Evolutionary conservation across 2,329 filamentous ascomycete species (phyloP).

Genomic region (Ophiocordyceps robertsii): DNA sequence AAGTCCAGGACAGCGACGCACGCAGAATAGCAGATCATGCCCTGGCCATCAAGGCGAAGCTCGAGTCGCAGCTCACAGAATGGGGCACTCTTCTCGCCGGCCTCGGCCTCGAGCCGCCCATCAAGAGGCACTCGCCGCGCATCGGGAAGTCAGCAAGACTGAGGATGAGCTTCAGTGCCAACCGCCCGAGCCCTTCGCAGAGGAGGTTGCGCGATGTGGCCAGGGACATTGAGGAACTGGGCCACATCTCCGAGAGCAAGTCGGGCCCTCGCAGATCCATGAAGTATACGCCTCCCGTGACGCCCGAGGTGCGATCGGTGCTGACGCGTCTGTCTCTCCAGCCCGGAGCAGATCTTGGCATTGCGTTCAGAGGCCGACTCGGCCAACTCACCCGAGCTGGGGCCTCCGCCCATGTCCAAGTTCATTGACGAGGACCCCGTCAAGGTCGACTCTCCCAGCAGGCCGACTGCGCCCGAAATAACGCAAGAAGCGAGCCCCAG

Average conservation of each 20-base stretch:
- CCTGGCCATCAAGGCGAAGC: conserved; percentile 52
- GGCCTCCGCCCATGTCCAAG: conserved; percentile 45
- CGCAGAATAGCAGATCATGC: conserved; percentile 52
- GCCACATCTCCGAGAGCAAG: conserved; percentile 55
- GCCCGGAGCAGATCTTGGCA: conserved; percentile 50
- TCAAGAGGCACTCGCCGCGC: conserved; percentile 30
- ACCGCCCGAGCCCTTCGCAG: conserved; percentile 35
- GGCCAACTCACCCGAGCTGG: conserved; percentile 53
- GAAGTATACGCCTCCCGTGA: conserved; percentile 36
- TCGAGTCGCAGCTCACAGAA: conserved; percentile 62
- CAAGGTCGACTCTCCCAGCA: conserved; percentile 35
- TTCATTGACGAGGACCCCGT: conserved; percentile 43
- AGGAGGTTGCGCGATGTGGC: conserved; percentile 43
- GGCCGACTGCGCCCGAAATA: conserved; percentile 4
- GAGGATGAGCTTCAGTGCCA: conserved; percentile 25
- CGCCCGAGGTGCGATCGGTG: neutral
- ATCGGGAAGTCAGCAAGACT: conserved; percentile 26
- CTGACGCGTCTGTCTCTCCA: conserved; percentile 21
- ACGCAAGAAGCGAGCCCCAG: conserved; percentile 10
- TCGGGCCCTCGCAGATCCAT: conserved; percentile 53
- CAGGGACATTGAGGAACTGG: conserved; percentile 37
- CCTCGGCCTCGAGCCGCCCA: conserved; percentile 47
- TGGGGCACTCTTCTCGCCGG: conserved; percentile 53
- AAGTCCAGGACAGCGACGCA: conserved; percentile 47
- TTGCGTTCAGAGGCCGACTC: conserved; percentile 35